Base-by-base conservation (phyloP, 2,329 filamentous ascomycete species). In the Phoma sp. region DNA sequence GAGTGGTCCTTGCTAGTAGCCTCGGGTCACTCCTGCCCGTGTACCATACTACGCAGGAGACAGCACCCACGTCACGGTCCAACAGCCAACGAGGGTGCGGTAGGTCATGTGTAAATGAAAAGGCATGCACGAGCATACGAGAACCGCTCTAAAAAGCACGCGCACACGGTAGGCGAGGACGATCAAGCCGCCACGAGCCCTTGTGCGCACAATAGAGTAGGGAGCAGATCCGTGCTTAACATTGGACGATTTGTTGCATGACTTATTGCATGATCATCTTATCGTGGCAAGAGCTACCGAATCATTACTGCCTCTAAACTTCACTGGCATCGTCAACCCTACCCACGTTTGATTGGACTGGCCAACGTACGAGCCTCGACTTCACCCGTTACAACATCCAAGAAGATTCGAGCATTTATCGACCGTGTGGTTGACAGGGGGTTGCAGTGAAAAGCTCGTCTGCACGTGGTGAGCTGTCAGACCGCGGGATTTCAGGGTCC, bases 221-320 rank as follows among this genome's bases (percentile, higher is more conserved):
- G 18, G 18, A 18, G 23, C 14, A 25, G 14, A 3, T 22, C 22
- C 22, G 24, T 41, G 22, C n/a, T 49, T 14, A 32, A 46, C 41
- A 42, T 55, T 46, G 46, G 7, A 46, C 25, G 46, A 46, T 50
- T 46, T 29, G 25, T 55, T 46, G 46, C 52, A 49, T 42, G 52
- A 46, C 24, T 42, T 55, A 46, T 46, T 22, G 41, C 37, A 46
- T 55, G 41, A 50, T 55, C 52, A 41, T 50, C 46, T 42, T 46
- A 46, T 46, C 24, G 10, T 41, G 23, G 51, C 30, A 41, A 37
- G 36, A 29, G 39, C 23, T 36, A 40, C 52, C 37, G 41, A 46
- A 42, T 47, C 36, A 37, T 46, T 36, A 32, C 32, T 46, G 45
- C 40, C 18, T 35, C 33, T 14, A 48, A 46, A 44, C 27, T 36